These are phyloP conservation scores for Schizopora paradoxa DNA, from an alignment of 1,284 basidiomycete species.

Conservation along the genomic window DNA sequence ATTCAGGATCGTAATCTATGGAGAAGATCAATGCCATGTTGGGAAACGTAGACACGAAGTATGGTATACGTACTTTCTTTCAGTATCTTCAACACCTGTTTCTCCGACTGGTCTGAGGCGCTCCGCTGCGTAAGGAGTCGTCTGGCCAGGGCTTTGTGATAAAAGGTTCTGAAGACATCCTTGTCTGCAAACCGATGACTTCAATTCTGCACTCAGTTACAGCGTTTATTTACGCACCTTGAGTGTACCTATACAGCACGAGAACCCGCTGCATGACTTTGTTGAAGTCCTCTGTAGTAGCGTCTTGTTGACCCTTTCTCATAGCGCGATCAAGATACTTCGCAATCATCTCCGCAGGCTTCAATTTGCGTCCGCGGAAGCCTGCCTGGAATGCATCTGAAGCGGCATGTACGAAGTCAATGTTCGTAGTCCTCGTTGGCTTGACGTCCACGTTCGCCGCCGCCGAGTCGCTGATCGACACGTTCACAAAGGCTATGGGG, in stretches of 20 bases:
- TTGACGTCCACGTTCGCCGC: neutral
- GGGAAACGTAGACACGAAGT: neutral
- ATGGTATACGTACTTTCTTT: constrained; percentile 62
- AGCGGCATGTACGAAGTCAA: constrained; percentile 32
- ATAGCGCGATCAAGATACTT: constrained; percentile 85
- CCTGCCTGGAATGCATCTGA: constrained; percentile 76
- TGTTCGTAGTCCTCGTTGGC: constrained; percentile 3
- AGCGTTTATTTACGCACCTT: constrained; percentile 30
- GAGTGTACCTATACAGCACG: constrained; percentile 81
- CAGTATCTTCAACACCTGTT: constrained; percentile 81
- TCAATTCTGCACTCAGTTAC: constrained; percentile 1
- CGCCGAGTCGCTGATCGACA: neutral
- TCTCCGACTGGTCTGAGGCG: constrained; percentile 90
- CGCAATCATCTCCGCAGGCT: constrained; percentile 93
- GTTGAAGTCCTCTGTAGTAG: constrained; percentile 69
- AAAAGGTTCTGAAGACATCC: constrained; percentile 94
- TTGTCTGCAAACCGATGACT: constrained; percentile 47
- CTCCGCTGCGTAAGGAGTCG: constrained; percentile 82
- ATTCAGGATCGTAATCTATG: constrained; percentile 82
- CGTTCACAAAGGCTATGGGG: constrained; percentile 5
- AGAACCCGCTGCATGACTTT: constrained; percentile 72
- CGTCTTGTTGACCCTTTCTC: constrained; percentile 76
- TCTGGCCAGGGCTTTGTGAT: constrained; percentile 86
- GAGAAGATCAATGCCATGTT: too few relatives aligned
- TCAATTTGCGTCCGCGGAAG: constrained; percentile 78